Conservation (phyloP, 2,329 filamentous ascomycete species). For the Fusarium cicatricum region DNA sequence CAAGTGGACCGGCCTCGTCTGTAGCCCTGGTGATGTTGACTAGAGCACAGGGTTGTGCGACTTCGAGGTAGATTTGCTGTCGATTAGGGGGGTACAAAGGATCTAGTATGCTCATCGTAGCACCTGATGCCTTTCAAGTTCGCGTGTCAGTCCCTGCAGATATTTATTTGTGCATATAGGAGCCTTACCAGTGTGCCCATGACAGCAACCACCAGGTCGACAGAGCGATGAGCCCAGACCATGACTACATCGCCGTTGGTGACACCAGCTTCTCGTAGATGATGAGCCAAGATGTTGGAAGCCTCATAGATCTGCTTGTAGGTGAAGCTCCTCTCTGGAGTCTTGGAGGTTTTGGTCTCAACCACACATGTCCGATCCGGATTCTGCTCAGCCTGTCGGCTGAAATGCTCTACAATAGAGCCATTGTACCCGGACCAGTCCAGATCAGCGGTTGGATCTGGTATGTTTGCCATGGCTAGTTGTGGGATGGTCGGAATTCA, state of each 20-base stretch:
- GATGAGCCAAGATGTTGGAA: slow-evolving; percentile 80
- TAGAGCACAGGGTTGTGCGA: slow-evolving; percentile 51
- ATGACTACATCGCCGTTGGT: slow-evolving; percentile 88
- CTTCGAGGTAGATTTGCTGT: slow-evolving; percentile 73
- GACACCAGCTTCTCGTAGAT: slow-evolving; percentile 77
- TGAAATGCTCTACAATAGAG: slow-evolving; percentile 76
- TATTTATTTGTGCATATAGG: not conserved
- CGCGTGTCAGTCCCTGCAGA: not conserved
- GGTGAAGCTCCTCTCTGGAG: slow-evolving; percentile 73
- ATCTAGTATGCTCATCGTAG: slow-evolving; percentile 28
- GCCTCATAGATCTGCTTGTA: slow-evolving; percentile 86
- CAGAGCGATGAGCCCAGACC: slow-evolving; percentile 84
- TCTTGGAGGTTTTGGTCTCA: slow-evolving; percentile 54
- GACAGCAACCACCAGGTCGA: slow-evolving; percentile 71
- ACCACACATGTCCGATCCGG: slow-evolving; percentile 65
- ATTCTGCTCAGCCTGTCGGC: slow-evolving; percentile 65
- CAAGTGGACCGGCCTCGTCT: slow-evolving; percentile 62
- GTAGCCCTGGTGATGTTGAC: slow-evolving; percentile 78
- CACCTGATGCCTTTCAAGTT: slow-evolving; percentile 48
- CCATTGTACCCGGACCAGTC: slow-evolving; percentile 66
- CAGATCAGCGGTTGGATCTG: slow-evolving; percentile 74
- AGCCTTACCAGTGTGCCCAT: slow-evolving; percentile 72
- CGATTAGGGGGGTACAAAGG: slow-evolving; percentile 42
- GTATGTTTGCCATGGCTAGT: slow-evolving; percentile 43
- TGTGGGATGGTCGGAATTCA: slow-evolving; percentile 1